These are phyloP conservation scores for Salix arbutifolia DNA, from an alignment of 345 rosid genomes.

Conservation along the genomic window DNA sequence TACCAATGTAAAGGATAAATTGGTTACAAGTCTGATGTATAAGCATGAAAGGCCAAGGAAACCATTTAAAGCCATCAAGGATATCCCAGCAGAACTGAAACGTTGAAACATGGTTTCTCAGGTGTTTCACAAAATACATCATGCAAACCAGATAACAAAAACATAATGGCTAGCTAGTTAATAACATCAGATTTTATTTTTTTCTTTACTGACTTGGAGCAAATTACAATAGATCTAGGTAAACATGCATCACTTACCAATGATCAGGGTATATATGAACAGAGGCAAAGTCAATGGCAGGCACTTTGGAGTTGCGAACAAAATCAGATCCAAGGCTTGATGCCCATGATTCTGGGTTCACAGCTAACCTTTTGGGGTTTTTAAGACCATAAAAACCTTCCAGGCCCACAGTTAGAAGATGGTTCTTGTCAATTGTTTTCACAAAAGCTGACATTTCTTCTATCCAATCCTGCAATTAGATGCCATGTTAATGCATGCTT, in stretches of 20 bases:
- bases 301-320: conserved; percentile 57
- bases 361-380: conserved; percentile 65
- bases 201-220: background rate
- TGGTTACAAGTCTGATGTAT: background rate
- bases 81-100: background rate
- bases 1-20: conserved; percentile 22
- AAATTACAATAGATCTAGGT: background rate
- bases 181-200: no score
- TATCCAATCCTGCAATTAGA: conserved; percentile 70
- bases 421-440: conserved; percentile 82
- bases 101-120: no score
- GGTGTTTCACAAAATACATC: no score
- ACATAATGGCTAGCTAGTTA: background rate
- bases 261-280: conserved; percentile 95
- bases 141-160: no score
- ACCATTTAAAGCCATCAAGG: background rate
- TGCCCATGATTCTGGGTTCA: conserved; percentile 83
- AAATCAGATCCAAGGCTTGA: conserved; percentile 84
- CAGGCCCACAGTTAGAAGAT: conserved; percentile 80
- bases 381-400: conserved; percentile 95
- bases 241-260: conserved; percentile 46
- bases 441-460: conserved; percentile 78
- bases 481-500: background rate
- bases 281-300: conserved; percentile 71
- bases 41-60: background rate